Evolutionary conservation across 768 basidiomycete species (phyloP).

Genomic region (Lanmaoa pseudosensibilis): DNA sequence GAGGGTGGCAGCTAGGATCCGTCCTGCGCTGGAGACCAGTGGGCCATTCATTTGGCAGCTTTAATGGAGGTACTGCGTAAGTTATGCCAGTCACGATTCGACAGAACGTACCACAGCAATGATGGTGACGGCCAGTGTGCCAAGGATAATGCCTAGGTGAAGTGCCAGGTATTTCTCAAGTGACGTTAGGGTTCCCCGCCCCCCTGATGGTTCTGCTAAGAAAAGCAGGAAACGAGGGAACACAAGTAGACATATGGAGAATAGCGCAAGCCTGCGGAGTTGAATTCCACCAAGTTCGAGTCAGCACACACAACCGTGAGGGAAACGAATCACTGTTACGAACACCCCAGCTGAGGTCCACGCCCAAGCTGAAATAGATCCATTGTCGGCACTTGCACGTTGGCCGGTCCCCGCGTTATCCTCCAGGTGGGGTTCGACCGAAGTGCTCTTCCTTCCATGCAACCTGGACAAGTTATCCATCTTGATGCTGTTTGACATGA

Average conservation of each 20-base stretch:
- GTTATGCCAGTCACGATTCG: conserved; percentile 3
- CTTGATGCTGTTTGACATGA: conserved; percentile 39
- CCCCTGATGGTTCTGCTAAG: conserved; percentile 49
- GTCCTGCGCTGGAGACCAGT: conserved; percentile 31
- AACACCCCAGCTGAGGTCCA: conserved; percentile 38
- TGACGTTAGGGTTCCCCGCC: conserved; percentile 51
- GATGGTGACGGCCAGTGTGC: conserved; percentile 53
- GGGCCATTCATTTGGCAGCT: conserved; percentile 47
- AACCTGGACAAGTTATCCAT: conserved; percentile 38
- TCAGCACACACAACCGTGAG: conserved; percentile 1
- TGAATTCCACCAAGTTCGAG: not conserved
- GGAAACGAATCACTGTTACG: conserved; percentile 8
- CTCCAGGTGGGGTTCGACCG: conserved; percentile 13
- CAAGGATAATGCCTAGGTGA: conserved; percentile 65
- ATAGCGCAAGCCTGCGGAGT: conserved; percentile 32
- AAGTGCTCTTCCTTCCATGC: conserved; percentile 1
- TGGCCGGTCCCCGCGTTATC: conserved; percentile 3
- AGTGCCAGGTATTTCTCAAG: conserved; percentile 69
- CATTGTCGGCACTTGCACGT: conserved; percentile 15
- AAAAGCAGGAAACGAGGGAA: conserved; percentile 71
- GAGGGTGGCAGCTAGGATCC: conserved; percentile 49
- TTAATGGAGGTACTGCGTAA: conserved; percentile 2
- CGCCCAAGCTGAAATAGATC: conserved; percentile 38
- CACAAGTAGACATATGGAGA: conserved; percentile 42
- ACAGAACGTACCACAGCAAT: conserved; percentile 51